Base-by-base conservation (phyloP, 257 asterid species). In the Primulina huaijiensis region DNA sequence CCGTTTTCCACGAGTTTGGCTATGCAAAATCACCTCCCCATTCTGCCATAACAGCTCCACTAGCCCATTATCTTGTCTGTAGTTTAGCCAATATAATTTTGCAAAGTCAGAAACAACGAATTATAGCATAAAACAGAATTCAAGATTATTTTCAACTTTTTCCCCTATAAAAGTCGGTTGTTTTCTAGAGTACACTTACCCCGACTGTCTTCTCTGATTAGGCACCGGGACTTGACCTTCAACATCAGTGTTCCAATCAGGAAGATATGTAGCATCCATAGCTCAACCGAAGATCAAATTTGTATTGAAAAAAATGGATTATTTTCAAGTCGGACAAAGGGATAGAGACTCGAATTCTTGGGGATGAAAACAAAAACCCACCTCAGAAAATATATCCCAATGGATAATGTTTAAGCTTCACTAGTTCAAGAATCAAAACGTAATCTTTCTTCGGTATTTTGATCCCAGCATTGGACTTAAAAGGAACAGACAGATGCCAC, bases 21-120 rank as follows among this genome's bases (percentile, higher is more conserved):
- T 84, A 59, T 86, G 81, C 71, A 87, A 62, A 19, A 92, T 88
- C 14, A 87, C 85, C 64, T 89, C 94, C 23, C 98, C 98, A 74
- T 92, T 85, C 63, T 85, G 87, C 98, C 96, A 92, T 19, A 86
- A 74, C 74, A 92, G 87, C 82, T 92, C 98, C 77, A 88, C 85
- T 43, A 92, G 76, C 53, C 83, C 96, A 81, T 79, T 81, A 60
- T 82, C 92, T 71, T 80, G 64, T 71, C 98, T 89, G 86, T 20
- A 66, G 46, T 29, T 46, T 63, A 65, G 8, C 30, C 67, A 67
- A 62, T 11, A 19, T 14, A 57, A 46, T 20, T 52, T 30, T n/a
- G 12, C 17, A 1, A 40, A 14, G 25, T 55, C 58, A 55, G 31
- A 30, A 20, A 11, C 3, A 11, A 27, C 37, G 20, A 2, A 33